Conservation (phyloP, 257 asterid genomes). For the Salvia miltiorrhiza region DNA sequence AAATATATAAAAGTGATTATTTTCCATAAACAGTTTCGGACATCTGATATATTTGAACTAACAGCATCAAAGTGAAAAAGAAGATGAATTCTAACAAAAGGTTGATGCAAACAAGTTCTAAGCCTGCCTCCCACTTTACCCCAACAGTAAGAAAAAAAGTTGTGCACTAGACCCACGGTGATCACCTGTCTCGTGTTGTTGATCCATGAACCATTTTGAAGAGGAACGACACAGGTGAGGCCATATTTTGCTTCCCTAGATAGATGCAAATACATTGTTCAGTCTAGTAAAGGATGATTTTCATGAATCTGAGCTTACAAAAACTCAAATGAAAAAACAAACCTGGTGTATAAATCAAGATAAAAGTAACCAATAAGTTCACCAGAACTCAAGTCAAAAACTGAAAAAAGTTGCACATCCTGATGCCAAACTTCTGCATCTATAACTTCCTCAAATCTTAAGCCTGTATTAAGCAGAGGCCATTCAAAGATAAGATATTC, state of each 20-base stretch:
- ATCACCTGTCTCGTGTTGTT: conserved; percentile 64
- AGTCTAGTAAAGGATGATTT: conserved; percentile 16
- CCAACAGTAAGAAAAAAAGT: not conserved
- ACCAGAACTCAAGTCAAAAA: conserved; percentile 70
- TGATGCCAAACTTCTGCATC: conserved; percentile 83
- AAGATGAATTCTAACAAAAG: no score
- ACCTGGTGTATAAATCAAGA: conserved; percentile 87
- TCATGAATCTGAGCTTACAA: not conserved
- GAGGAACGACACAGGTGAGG: conserved; percentile 86
- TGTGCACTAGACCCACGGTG: not conserved
- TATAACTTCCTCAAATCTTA: conserved; percentile 68
- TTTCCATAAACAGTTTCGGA: no score
- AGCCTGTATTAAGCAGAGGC: conserved; percentile 45
- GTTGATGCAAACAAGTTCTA: not conserved
- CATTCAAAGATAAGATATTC: conserved; percentile 12
- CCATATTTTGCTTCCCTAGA: conserved; percentile 87
- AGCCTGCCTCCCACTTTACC: not conserved
- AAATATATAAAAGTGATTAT: no score
- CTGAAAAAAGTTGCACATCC: conserved; percentile 79
- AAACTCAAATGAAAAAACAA: not conserved
- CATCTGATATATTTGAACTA: no score
- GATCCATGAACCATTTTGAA: conserved; percentile 70
- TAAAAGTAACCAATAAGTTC: conserved; percentile 84
- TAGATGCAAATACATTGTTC: conserved; percentile 23
- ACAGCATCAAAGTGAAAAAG: no score